phyloP scores from a whole-genome alignment of 2,329 filamentous ascomycete species.

The Massarina eburnea region DNA sequence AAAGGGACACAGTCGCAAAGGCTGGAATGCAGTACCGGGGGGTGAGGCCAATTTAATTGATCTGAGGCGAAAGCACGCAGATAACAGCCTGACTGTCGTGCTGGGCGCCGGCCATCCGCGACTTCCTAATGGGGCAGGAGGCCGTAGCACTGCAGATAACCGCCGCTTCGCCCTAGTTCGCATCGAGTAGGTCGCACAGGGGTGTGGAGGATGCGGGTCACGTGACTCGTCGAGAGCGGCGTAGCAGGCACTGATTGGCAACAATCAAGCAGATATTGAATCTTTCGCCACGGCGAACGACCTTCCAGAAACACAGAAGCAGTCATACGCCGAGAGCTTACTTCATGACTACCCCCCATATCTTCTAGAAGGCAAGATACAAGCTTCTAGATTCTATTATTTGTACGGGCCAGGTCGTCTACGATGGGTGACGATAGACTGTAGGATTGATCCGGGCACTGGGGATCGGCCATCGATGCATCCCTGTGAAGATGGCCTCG shows the following conservation, averaged over 20 bases:
- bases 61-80: background rate
- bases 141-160: background rate
- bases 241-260: background rate
- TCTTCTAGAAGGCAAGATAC: too few relatives aligned
- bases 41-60: background rate
- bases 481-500: background rate
- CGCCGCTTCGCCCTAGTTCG: background rate
- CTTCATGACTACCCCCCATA: too few relatives aligned
- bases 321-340: too few relatives aligned
- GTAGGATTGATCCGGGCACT: background rate
- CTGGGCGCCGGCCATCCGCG: background rate
- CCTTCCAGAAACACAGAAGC: background rate
- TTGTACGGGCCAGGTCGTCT: too few relatives aligned
- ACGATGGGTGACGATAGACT: too few relatives aligned
- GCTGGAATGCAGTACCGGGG: background rate
- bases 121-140: constrained; percentile 1
- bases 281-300: background rate
- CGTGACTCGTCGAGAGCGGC: background rate
- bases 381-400: too few relatives aligned
- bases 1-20: background rate
- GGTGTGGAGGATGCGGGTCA: background rate
- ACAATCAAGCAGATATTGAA: background rate
- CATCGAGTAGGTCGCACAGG: background rate
- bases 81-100: background rate
- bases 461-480: background rate